phyloP scores from a whole-genome alignment of 345 rosid genomes.

The Boechera stricta region DNA sequence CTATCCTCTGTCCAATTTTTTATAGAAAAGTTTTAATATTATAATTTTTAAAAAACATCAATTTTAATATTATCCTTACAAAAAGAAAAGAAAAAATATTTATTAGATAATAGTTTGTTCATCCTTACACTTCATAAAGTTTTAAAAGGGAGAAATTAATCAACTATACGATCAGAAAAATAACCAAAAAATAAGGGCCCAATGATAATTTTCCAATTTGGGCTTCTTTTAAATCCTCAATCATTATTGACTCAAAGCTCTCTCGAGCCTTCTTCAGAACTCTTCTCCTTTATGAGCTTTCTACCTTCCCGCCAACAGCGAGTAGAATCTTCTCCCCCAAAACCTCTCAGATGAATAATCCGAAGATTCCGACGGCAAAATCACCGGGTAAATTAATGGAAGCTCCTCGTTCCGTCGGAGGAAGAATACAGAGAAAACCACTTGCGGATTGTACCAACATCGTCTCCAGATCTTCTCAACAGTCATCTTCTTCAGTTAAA shows the following conservation, averaged over 20 bases:
- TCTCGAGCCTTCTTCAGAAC: slow-evolving; percentile 29
- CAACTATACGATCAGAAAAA: not conserved
- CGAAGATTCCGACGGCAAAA: not conserved
- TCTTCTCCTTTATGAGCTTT: slow-evolving; percentile 14
- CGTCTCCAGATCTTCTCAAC: slow-evolving; percentile 36
- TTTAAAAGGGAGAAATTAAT: not conserved
- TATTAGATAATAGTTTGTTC: not conserved
- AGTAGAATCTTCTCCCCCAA: slow-evolving; percentile 25
- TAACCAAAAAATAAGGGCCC: slow-evolving; percentile 28
- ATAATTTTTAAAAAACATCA: no score
- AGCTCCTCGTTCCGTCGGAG: slow-evolving; percentile 27
- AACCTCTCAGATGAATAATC: slow-evolving; percentile 1
- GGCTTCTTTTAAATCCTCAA: not conserved
- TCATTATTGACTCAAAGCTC: not conserved
- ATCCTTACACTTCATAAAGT: slow-evolving; percentile 2
- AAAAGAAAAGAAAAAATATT: not conserved
- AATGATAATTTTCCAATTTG: not conserved
- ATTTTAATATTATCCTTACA: not conserved
- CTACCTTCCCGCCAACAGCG: slow-evolving; percentile 40
- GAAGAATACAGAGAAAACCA: slow-evolving; percentile 33
- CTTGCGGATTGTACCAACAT: slow-evolving; percentile 48
- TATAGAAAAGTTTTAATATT: not conserved
- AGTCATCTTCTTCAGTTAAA: slow-evolving; percentile 41
- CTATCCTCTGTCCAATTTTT: not conserved
- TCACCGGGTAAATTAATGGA: slow-evolving; percentile 23